These are phyloP conservation scores for Kregervanrija fluxuum DNA, from an alignment of 805 yeast species.

Conservation along the genomic window DNA sequence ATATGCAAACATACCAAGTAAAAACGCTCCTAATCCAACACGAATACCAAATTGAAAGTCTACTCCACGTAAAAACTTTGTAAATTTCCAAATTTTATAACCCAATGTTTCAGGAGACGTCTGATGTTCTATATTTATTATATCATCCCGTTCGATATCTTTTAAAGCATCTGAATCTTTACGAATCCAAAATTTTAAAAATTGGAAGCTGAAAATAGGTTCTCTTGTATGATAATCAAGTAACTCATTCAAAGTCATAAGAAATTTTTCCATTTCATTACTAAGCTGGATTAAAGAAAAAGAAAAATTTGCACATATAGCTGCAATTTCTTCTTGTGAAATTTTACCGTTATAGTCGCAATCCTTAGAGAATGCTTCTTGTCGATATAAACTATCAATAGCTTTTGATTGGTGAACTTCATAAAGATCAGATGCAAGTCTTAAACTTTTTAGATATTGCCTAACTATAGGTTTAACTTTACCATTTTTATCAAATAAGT, in stretches of 20 bases:
- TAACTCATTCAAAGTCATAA: slow-evolving; percentile 34
- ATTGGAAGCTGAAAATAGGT: slow-evolving; percentile 35
- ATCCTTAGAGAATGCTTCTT: slow-evolving; percentile 40
- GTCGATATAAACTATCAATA: slow-evolving; percentile 49
- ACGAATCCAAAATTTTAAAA: slow-evolving; percentile 46
- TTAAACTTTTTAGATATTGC: slow-evolving; percentile 40
- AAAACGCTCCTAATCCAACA: slow-evolving; percentile 71
- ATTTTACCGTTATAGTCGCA: slow-evolving; percentile 35
- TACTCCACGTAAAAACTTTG: slow-evolving; percentile 47
- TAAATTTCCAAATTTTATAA: slow-evolving; percentile 39
- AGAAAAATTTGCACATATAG: slow-evolving; percentile 76
- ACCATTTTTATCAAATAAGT: slow-evolving; percentile 43
- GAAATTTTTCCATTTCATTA: slow-evolving; percentile 43
- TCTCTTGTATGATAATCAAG: slow-evolving; percentile 1
- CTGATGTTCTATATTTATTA: slow-evolving; percentile 4
- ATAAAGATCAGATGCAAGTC: slow-evolving; percentile 47
- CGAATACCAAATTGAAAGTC: slow-evolving; percentile 76
- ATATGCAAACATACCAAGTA: slow-evolving; percentile 62
- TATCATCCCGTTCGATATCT: slow-evolving; percentile 6
- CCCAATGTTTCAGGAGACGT: slow-evolving; percentile 8
- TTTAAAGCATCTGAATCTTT: neutral
- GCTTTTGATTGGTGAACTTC: slow-evolving; percentile 50
- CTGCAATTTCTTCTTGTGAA: slow-evolving; percentile 75
- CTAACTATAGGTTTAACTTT: slow-evolving; percentile 32
- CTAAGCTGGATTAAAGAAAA: slow-evolving; percentile 58